These are phyloP conservation scores for Geotrichum histeridarum DNA, from an alignment of 1,139 yeast genomes.

Conservation along the genomic window DNA sequence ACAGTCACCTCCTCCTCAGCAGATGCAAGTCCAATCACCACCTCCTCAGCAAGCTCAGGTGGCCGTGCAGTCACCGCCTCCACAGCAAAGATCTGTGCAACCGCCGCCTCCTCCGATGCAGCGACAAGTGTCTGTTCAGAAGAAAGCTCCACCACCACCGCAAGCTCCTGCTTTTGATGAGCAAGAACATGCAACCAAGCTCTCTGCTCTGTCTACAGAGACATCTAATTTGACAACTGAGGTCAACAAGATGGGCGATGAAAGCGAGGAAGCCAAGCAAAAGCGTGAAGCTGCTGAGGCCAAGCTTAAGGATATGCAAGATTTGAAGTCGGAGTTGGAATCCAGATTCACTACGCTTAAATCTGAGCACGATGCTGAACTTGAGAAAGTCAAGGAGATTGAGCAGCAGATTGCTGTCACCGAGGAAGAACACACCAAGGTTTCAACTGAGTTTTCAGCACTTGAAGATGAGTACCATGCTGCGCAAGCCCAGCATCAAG, in stretches of 20 bases:
- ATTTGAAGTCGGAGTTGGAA: conserved; percentile 67
- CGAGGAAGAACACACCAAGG: conserved; percentile 62
- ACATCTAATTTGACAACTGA: conserved; percentile 84
- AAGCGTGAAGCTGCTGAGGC: conserved; percentile 71
- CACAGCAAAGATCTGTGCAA: conserved; percentile 1
- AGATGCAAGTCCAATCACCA: neutral
- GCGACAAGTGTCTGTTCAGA: conserved; percentile 1
- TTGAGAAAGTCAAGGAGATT: conserved; percentile 54
- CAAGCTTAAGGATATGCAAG: conserved; percentile 61
- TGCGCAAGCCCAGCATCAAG: conserved; percentile 71
- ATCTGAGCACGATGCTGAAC: conserved; percentile 72
- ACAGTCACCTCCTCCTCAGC: neutral
- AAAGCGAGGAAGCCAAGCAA: conserved; percentile 64
- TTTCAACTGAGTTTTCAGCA: conserved; percentile 44
- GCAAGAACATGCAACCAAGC: conserved; percentile 53
- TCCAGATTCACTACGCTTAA: conserved; percentile 60
- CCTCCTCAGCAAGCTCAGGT: neutral
- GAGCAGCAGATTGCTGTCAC: conserved; percentile 47
- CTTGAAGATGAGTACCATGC: conserved; percentile 38
- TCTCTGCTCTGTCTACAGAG: conserved; percentile 80
- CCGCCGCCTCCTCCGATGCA: conserved; percentile 4
- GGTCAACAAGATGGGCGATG: conserved; percentile 69
- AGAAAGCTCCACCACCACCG: conserved; percentile 6
- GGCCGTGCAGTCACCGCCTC: neutral
- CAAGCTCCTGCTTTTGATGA: conserved; percentile 53